Evolutionary conservation across 441 rosid species (phyloP), one percentile per base, ranked within the genome.

Genomic region (Bruguiera hainesii): DNA sequence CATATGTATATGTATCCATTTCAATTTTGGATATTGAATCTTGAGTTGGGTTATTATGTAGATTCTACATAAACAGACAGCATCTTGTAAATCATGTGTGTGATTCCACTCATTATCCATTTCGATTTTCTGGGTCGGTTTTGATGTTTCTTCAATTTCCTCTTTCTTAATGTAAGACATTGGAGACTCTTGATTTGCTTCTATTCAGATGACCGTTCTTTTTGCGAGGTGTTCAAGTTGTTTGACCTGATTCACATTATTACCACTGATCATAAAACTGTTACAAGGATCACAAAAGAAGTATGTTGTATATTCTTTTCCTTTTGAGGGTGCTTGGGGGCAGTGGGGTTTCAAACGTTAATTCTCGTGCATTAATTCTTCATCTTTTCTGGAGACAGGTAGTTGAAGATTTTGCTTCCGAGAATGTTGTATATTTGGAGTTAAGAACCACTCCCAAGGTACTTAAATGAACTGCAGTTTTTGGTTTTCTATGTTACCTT

Each of bases 391-490:
- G 48, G 48, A 11, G 28, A 57, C 73, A 95, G 99, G 99, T 95
- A 59, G 79, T 95, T 35, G 91, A 92, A 83, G 99, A 95, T 69
- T 95, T 95, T 81, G 97, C 77, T 53, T 58, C 70, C 1, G 80
- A 77, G 60, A 90, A 86, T 74, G 90, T 84, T 72, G 87, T 89
- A 7, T 95, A 95, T 77, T 81, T 92, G 7, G 99, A 95, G 82
- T 73, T 95, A 66, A 73, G 99, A 81, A 95, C 99, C 61, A 92
- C 98, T 66, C 99, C 99, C 26, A 91, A 95, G 99, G 99, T 91
- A 78, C 63, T 67, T 55, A 28, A 20, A 63, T 48, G 18, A 35
- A 21, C 63, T 70, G 20, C 21, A 39, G 6, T 28, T 31, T 33
- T 55, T 63, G 31, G 35, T 31, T 66, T 63, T 15, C 9, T 63